A percentile compares a stretch with the other conserved stretches of the same genome.
Conservation (phyloP, 805 yeast species). For the Teunomyces aglyptinius region DNA sequence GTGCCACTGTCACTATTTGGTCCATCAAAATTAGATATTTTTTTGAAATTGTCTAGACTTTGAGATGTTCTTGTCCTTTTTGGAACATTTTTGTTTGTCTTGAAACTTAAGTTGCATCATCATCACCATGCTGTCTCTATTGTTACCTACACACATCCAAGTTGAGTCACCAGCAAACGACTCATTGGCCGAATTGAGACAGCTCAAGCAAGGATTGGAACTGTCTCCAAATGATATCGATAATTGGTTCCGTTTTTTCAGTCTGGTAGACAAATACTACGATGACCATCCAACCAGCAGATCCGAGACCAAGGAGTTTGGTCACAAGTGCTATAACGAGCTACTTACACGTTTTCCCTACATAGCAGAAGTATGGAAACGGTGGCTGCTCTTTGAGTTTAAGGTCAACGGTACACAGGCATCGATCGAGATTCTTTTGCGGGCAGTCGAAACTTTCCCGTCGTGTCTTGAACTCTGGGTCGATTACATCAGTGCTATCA, state of each 20-base stretch:
- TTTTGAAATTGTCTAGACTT: not conserved
- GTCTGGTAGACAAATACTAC: constrained; percentile 21
- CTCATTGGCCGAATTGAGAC: not conserved
- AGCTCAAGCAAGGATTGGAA: not conserved
- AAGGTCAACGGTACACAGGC: constrained; percentile 54
- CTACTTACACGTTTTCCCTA: constrained; percentile 58
- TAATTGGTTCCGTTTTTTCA: constrained; percentile 41
- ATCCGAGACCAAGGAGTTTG: constrained; percentile 17
- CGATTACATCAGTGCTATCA: constrained; percentile 57
- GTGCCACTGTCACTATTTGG: constrained; percentile 5
- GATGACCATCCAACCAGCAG: constrained; percentile 13
- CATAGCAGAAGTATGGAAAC: constrained; percentile 62
- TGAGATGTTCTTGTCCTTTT: too few species aligned
- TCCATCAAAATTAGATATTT: not conserved
- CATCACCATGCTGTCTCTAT: not conserved
- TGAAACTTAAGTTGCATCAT: not conserved
- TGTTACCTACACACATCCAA: not conserved
- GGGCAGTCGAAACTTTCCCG: constrained; percentile 51
- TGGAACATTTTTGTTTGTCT: not conserved
- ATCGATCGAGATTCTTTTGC: constrained; percentile 45
- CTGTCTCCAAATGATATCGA: constrained; percentile 29
- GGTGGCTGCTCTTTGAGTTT: constrained; percentile 53
- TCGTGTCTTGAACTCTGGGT: constrained; percentile 65
- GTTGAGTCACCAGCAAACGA: not conserved
- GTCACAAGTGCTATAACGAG: constrained; percentile 19